Evolutionary conservation across 768 basidiomycete species (phyloP).

Genomic region (Serendipita sp.): DNA sequence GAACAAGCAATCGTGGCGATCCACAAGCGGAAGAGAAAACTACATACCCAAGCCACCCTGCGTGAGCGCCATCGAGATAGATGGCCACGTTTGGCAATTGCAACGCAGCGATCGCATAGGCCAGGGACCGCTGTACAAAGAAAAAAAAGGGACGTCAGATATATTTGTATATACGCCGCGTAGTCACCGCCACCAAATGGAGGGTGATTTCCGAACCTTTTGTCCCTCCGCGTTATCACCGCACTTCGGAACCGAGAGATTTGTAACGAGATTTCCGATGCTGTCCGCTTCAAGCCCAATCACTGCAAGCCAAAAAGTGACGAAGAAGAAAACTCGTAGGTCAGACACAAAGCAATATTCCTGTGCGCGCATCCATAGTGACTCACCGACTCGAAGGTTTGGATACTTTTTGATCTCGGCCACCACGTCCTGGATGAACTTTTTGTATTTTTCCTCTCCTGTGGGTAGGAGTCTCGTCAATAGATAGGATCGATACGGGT

Average conservation of each 20-base stretch:
- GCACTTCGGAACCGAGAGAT: constrained; percentile 19
- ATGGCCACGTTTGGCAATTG: constrained; percentile 18
- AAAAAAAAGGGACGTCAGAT: not conserved
- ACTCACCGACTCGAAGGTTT: constrained; percentile 16
- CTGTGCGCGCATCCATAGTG: no score
- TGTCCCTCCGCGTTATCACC: constrained; percentile 20
- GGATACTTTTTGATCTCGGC: constrained; percentile 15
- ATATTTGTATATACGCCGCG: not conserved
- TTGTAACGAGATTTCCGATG: constrained; percentile 22
- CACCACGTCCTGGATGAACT: constrained; percentile 2
- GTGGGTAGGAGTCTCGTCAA: not conserved
- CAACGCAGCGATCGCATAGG: constrained; percentile 20
- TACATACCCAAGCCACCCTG: constrained; percentile 24
- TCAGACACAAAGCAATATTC: not conserved
- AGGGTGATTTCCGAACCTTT: constrained; percentile 8
- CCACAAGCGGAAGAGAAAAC: not conserved
- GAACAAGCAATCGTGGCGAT: no score
- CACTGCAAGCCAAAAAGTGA: no score
- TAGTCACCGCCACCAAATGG: no score
- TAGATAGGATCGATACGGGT: not conserved
- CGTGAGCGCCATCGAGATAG: constrained; percentile 23
- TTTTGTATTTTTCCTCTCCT: constrained; percentile 20
- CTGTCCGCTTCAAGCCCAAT: constrained; percentile 23
- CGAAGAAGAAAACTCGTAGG: no score
- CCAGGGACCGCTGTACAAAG: constrained; percentile 21